A percentile compares a stretch with the other conserved stretches of the same genome.
These are phyloP conservation scores for Fusarium dlaminii DNA, from an alignment of 2,329 filamentous ascomycete species.

Conservation along the genomic window DNA sequence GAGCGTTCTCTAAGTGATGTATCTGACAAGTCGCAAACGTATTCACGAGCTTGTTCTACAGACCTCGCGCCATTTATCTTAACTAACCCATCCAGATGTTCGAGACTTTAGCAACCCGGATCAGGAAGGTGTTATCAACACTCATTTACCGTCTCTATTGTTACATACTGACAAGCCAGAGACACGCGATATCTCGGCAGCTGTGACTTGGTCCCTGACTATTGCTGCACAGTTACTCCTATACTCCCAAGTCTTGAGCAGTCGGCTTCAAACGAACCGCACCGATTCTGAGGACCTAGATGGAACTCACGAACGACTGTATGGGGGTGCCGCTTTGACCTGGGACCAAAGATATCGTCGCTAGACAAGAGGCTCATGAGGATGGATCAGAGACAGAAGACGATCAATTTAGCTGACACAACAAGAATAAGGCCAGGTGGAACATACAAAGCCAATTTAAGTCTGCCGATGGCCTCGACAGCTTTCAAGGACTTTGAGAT, in stretches of 20 bases:
- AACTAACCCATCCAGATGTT: not conserved
- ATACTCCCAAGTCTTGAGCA: no score
- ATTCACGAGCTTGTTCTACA: not conserved
- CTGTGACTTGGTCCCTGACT: no score
- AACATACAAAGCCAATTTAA: not conserved
- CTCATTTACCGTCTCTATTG: no score
- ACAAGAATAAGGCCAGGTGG: not conserved
- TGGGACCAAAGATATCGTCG: not conserved
- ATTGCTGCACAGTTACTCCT: no score
- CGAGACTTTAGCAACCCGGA: not conserved
- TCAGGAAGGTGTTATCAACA: not conserved
- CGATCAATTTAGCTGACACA: not conserved
- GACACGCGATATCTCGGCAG: not conserved
- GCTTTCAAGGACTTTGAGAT: not conserved
- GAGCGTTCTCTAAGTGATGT: not conserved
- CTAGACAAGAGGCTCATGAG: rapidly evolving
- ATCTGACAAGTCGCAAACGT: not conserved
- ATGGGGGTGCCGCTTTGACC: not conserved
- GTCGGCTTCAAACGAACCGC: not conserved
- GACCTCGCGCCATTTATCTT: no score
- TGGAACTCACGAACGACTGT: not conserved
- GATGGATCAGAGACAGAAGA: not conserved
- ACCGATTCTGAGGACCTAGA: not conserved
- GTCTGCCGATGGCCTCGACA: rapidly evolving
- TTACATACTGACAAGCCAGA: not conserved